These are phyloP conservation scores for Zopfia rhizophila DNA, from an alignment of 2,329 filamentous ascomycete species.

Conservation along the genomic window DNA sequence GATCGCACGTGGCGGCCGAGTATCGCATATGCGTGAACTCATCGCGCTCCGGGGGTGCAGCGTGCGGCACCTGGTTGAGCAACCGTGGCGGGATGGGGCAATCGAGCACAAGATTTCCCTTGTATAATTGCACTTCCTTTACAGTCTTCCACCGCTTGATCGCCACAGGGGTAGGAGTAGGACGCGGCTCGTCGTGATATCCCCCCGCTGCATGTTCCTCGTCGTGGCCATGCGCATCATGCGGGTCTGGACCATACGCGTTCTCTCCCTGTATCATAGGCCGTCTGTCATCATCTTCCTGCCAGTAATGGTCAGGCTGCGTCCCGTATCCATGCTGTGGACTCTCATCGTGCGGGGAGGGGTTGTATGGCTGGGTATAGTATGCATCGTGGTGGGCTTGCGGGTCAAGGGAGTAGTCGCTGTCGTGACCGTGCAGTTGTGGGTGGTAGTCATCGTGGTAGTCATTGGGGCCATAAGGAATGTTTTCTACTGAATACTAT, in stretches of 20 bases:
- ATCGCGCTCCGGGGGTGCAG: constrained; percentile 78
- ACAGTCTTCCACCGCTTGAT: constrained; percentile 97
- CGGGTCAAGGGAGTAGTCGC: constrained; percentile 81
- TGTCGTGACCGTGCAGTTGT: constrained; percentile 60
- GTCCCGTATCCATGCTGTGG: constrained; percentile 64
- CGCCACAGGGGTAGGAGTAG: constrained; percentile 66
- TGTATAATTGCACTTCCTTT: constrained; percentile 96
- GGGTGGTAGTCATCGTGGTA: constrained; percentile 64
- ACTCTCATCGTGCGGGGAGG: constrained; percentile 68
- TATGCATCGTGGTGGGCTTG: constrained; percentile 89
- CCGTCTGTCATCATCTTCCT: constrained; percentile 75
- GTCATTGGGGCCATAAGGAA: constrained; percentile 72
- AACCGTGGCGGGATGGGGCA: constrained; percentile 92
- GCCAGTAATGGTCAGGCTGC: constrained; percentile 65
- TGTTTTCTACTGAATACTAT: constrained; percentile 77
- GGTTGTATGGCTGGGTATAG: constrained; percentile 84
- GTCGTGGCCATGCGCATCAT: constrained; percentile 55
- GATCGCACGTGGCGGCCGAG: constrained; percentile 93
- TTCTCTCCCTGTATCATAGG: constrained; percentile 78
- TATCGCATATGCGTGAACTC: constrained; percentile 94
- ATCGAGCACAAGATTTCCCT: constrained; percentile 95
- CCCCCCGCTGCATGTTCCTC: constrained; percentile 50
- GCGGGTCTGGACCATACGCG: constrained; percentile 70
- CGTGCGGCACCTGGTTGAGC: constrained; percentile 87
- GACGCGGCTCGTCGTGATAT: constrained; percentile 55